Evolutionary conservation across 257 asterid species (phyloP), one percentile per base, ranked within the genome.

Genomic region (Catharanthus roseus): DNA sequence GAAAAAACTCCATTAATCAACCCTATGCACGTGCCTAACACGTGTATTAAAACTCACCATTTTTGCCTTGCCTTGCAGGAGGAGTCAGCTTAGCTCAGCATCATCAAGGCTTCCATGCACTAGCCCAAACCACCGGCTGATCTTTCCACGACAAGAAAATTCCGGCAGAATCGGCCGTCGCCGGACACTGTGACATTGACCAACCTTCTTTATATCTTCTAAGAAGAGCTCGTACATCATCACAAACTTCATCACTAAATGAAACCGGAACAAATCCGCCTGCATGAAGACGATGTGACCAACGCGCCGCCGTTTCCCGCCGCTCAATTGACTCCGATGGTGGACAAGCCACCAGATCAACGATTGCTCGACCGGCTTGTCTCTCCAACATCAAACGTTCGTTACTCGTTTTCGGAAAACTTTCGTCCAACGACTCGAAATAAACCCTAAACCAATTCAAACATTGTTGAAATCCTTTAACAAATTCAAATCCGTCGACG

Each of bases 81-180:
- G 47, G 74, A 68, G 61, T n/a, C n/a, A n/a, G n/a, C n/a, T n/a
- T n/a, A n/a, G 70, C 61, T 76, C 81, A 0, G 65, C 81, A 0
- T 61, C 72, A n/a, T 79, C 82, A 88, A 19, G 95, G 92, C 87
- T 76, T 87, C 99, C 99, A 95, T 80, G 99, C 97, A 81, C 97
- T 91, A 49, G 97, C 99, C 99, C 99, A 95, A 73, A 95, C 97
- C 83, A 90, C 99, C 80, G 95, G 89, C 85, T 88, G 92, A 65
- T 91, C 99, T 84, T 87, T 95, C 99, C 97, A 95, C 0, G 86
- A 80, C 68, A 95, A 88, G 97, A 95, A 95, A 82, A 95, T 88
- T 77, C 99, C 99, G 90, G 95, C 81, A 39, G n/a, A n/a, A n/a
- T n/a, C n/a, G n/a, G n/a, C 91, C 74, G 77, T 80, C n/a, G n/a